Evolutionary conservation across 2,329 filamentous ascomycete species (phyloP).

Genomic region (Pseudogymnoascus sp.): DNA sequence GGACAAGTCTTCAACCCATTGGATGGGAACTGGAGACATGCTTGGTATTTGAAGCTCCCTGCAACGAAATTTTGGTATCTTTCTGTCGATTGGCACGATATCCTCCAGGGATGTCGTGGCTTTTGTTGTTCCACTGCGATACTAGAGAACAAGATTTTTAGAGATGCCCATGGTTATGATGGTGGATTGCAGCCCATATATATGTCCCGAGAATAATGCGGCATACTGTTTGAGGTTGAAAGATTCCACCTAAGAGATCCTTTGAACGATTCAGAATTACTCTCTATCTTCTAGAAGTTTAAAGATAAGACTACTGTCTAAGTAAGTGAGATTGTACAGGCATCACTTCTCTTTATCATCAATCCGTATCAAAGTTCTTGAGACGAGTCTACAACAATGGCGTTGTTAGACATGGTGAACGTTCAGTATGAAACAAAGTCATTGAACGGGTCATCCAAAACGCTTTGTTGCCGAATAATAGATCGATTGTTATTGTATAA

Average conservation of each 20-base stretch:
- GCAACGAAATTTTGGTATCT: neutral
- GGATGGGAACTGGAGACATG: neutral
- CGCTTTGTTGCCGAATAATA: neutral
- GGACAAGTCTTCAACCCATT: conserved; percentile 4
- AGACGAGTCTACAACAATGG: neutral
- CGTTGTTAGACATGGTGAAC: neutral
- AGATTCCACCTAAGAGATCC: neutral
- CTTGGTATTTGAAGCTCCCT: neutral
- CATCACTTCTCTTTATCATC: neutral
- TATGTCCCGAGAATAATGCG: neutral
- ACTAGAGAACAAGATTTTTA: neutral
- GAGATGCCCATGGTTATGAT: neutral
- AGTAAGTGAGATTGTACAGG: neutral
- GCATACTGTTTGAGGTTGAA: neutral
- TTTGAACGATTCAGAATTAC: neutral
- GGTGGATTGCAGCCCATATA: neutral
- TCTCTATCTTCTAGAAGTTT: conserved; percentile 3
- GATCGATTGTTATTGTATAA: neutral
- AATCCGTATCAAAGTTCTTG: neutral
- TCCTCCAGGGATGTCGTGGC: neutral
- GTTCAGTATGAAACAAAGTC: neutral
- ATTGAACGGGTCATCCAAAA: neutral
- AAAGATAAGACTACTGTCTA: neutral
- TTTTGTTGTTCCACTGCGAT: neutral
- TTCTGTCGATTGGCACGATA: neutral